These are phyloP conservation scores for Gossypium schwendimanii DNA, from an alignment of 441 rosid genomes.

Conservation along the genomic window DNA sequence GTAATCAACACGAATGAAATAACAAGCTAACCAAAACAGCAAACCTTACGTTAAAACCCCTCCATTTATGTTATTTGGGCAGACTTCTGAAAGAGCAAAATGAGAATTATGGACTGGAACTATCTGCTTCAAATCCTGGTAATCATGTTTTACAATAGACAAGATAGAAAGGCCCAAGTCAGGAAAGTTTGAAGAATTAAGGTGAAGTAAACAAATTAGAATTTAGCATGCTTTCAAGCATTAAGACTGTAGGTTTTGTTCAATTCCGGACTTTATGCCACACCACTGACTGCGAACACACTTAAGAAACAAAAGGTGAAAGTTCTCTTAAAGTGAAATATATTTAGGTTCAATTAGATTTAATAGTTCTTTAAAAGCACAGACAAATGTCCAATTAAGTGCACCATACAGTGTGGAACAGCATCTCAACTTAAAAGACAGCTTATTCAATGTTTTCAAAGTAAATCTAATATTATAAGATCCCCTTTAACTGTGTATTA, in stretches of 20 bases:
- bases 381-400: neutral
- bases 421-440: conserved; percentile 1
- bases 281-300: neutral
- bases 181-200: conserved; percentile 14
- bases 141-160: conserved; percentile 53
- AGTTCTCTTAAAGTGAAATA: neutral
- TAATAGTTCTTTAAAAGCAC: conserved; percentile 1
- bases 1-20: neutral
- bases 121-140: conserved; percentile 65
- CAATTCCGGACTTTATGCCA: neutral
- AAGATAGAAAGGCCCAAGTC: conserved; percentile 22
- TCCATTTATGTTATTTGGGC: conserved; percentile 81
- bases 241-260: neutral
- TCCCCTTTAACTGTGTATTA: neutral
- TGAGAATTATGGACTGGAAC: conserved; percentile 80
- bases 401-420: conserved; percentile 1
- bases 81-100: conserved; percentile 78
- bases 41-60: conserved; percentile 64
- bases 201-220: conserved; percentile 9
- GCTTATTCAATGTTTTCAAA: neutral
- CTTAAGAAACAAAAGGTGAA: neutral
- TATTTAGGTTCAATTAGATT: neutral
- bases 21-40: conserved; percentile 9
- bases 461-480: conserved; percentile 5
- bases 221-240: conserved; percentile 5